Percentiles rank a stretch among this genome's conserved stretches.
These are phyloP conservation scores for Aaosphaeria arxii DNA, from an alignment of 2,329 filamentous ascomycete genomes.

Conservation along the genomic window DNA sequence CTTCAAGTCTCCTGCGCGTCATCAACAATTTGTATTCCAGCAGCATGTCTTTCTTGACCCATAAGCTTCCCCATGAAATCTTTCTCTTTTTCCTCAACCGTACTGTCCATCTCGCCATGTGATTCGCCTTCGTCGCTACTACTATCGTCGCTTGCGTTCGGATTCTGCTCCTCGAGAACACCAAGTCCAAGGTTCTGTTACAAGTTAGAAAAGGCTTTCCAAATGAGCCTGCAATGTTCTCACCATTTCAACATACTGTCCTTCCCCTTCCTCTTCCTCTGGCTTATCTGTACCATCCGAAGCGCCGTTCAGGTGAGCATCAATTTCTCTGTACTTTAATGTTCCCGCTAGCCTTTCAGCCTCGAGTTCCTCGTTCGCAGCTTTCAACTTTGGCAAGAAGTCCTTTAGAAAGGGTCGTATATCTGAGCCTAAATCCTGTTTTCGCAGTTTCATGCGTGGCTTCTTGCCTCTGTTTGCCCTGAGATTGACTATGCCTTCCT, in stretches of 20 bases:
- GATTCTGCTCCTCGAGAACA: conserved; percentile 42
- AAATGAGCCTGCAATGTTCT: conserved; percentile 4
- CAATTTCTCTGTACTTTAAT: conserved; percentile 34
- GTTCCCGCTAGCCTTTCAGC: conserved; percentile 37
- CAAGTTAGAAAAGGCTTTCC: conserved; percentile 9
- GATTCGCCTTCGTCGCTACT: conserved; percentile 17
- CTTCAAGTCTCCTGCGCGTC: conserved; percentile 15
- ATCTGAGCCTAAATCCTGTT: conserved; percentile 23
- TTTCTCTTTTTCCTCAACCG: conserved; percentile 13
- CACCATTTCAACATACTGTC: conserved; percentile 42
- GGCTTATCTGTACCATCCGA: too few species aligned
- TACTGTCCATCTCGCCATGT: background rate
- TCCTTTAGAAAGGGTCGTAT: conserved; percentile 36
- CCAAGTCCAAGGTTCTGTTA: conserved; percentile 43
- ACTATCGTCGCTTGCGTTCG: conserved; percentile 16
- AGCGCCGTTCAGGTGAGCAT: conserved; percentile 6
- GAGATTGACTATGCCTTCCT: conserved; percentile 21
- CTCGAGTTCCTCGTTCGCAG: conserved; percentile 44
- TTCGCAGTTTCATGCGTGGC: conserved; percentile 26
- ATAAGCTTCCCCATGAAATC: conserved; percentile 37
- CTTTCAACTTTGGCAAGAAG: conserved; percentile 43
- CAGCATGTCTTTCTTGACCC: conserved; percentile 23
- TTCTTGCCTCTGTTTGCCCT: conserved; percentile 28
- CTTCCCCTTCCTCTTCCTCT: conserved; percentile 21
- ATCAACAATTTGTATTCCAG: conserved; percentile 29